Base-by-base conservation (phyloP, 2,329 filamentous ascomycete genomes). In the Herpotrichia juniperi region DNA sequence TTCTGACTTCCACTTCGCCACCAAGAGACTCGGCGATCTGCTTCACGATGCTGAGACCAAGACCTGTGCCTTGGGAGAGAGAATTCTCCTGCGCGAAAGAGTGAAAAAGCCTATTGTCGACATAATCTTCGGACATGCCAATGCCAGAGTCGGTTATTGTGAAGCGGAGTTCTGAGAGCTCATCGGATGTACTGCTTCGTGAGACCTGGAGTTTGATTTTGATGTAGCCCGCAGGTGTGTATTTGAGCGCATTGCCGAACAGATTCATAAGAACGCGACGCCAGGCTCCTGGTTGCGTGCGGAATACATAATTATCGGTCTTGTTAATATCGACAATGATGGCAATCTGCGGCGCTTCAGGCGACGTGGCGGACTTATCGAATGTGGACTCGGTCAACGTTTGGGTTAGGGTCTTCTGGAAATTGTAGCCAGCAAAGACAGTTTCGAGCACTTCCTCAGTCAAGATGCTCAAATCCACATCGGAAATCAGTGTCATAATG, bases 81-180 rank as follows among this genome's bases (percentile, higher is more conserved):
- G 71, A 66, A 16, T 75, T 71, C 40, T 75, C 73, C 49, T 76
- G 73, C 1, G 72, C 69, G 43, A 76, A 76, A 2, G 73, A 74
- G 31, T 71, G 69, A 53, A 71, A 75, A 0, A 75, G 56, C 37
- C 68, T 63, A 31, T 67, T 65, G 50, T 71, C 64, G 34, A 75
- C 61, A 44, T 74, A 76, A 30, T 75, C 69, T 32, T 72, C 63
- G 1, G 71, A 74, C 69, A 76, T 76, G 2, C 73, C 73, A 22
- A 72, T 73, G n/a, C 73, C 73, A 14, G 72, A 73, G 28, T 76
- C 73, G 14, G 64, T 65, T 6, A 74, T 66, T 2, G 67, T 71
- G 22, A 74, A 63, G 8, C 63, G 57, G 42, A 70, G 59, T 22
- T 72, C 67, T 24, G 63, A 60, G 30, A 56, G 55, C 5, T 69